Conservation (phyloP, 331 rosid genomes). For the Stylosanthes scabra region DNA sequence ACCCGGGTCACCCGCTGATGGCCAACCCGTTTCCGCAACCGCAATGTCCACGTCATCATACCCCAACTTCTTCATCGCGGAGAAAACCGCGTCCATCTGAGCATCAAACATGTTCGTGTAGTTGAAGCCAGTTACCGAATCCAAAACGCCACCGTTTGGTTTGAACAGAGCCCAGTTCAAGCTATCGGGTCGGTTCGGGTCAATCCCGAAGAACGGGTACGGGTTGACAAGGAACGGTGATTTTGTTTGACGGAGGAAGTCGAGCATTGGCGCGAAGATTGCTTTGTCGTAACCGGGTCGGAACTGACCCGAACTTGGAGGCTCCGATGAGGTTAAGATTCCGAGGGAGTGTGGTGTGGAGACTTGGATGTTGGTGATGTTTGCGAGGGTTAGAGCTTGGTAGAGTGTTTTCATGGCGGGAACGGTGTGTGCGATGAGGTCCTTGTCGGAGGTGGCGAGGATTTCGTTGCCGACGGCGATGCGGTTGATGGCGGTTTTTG, state of each 20-base stretch:
- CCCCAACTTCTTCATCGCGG: slow-evolving; percentile 84
- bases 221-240: slow-evolving; percentile 83
- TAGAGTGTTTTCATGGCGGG: slow-evolving; percentile 77
- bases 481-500: slow-evolving; percentile 56
- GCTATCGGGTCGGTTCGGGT: slow-evolving; percentile 29
- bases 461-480: slow-evolving; percentile 90
- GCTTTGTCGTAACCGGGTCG: slow-evolving; percentile 66
- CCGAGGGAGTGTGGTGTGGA: slow-evolving; percentile 82
- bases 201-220: slow-evolving; percentile 77
- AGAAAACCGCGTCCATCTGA: slow-evolving; percentile 78
- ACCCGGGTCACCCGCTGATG: slow-evolving; percentile 76
- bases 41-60: slow-evolving; percentile 74
- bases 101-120: slow-evolving; percentile 96
- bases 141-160: slow-evolving; percentile 77
- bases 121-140: slow-evolving; percentile 52
- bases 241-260: slow-evolving; percentile 61
- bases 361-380: slow-evolving; percentile 59
- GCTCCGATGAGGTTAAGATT: slow-evolving; percentile 64
- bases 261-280: slow-evolving; percentile 71
- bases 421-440: slow-evolving; percentile 66
- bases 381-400: slow-evolving; percentile 57
- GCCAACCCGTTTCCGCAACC: slow-evolving; percentile 92
- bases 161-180: slow-evolving; percentile 68
- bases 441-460: slow-evolving; percentile 83
- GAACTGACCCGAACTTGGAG: slow-evolving; percentile 73